Base-by-base conservation (phyloP, 768 basidiomycete genomes). In the Gautieria morchelliformis region DNA sequence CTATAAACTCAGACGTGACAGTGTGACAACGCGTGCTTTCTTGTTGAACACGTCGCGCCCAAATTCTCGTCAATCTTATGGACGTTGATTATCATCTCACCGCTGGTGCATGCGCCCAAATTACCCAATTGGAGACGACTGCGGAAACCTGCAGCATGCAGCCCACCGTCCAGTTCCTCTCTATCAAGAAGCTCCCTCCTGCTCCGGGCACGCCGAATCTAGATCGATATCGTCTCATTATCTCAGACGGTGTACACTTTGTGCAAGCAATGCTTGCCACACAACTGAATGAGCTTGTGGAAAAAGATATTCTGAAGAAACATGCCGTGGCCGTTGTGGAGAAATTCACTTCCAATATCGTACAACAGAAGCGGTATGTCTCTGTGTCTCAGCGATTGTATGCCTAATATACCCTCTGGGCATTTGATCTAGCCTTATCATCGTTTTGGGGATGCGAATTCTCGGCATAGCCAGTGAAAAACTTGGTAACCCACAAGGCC, bases 211-310 rank as follows among this genome's bases (percentile, higher is more conserved):
- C 63, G 73, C 68, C 9, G 62, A 66, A n/a, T 66, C 59, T 63
- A 11, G 85, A 87, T 65, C 75, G 86, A 58, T 83, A 80, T 69
- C 79, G 92, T 60, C 77, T 95, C 59, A 90, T 97, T 69, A 74
- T 97, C 41, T 95, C 93, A 0, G 95, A 98, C 70, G 93, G 95
- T 41, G 74, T 76, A 19, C 72, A 88, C 62, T 96, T 89, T 68
- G 75, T 88, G 49, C 96, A 97, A 69, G 85, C 89, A 24, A 97
- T 99, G 96, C 76, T 98, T 35, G 90, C 93, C 5, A 97, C 94
- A 0, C 88, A 92, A 65, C 78, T 93, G 46, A 97, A 97, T 64
- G 60, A 74, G 7, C 71, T 91, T 61, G 83, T 94, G 14, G 77
- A 84, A 15, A 74, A 82, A 0, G 79, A 82, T 6, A 65, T 72